Evolutionary conservation across 129 eudicot species (phyloP), one percentile per base, ranked within the genome.

Genomic region (Glebionis coronaria): DNA sequence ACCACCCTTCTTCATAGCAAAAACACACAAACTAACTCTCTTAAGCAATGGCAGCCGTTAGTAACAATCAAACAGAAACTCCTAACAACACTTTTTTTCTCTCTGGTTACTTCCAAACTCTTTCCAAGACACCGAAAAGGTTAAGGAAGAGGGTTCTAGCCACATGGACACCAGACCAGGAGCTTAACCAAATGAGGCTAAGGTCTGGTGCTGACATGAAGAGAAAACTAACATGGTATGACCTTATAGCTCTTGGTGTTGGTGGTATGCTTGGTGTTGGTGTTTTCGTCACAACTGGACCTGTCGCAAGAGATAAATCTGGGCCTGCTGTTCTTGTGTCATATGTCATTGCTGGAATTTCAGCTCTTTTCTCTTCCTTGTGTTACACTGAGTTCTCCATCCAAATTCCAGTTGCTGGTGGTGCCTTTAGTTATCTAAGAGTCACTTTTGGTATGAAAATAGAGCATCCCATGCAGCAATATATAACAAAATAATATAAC

Each of bases 191-290:
- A 78, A 76, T 85, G 80, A 80, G 96, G 78, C 80, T 82, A 50
- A 80, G 96, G 88, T 88, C 96, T 51, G 96, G 96, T 78, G 91
- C 91, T 46, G 86, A 88, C 81, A 88, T 88, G 96, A 88, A 88
- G 75, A 80, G 96, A 46, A 84, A 80, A 61, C 96, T 88, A 69
- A 56, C 68, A 28, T 82, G 91, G 86, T 85, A 77, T 65, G 96
- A 88, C 69, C 83, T 88, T 70, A 72, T 84, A 27, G 86, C 88
- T 14, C 84, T 88, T 44, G 96, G 96, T 15, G 73, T 85, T 12
- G 96, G 96, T 7, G 96, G 96, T 65, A 88, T 88, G 96, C 91
- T 88, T 56, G 96, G 96, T 12, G 96, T 81, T 13, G 96, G 96
- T 13, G 96, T 85, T 58, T 88, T 88, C 11, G 91, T 85, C 58